Base-by-base conservation (phyloP, 495 filamentous ascomycete species). In the Neurospora tetrasperma region DNA sequence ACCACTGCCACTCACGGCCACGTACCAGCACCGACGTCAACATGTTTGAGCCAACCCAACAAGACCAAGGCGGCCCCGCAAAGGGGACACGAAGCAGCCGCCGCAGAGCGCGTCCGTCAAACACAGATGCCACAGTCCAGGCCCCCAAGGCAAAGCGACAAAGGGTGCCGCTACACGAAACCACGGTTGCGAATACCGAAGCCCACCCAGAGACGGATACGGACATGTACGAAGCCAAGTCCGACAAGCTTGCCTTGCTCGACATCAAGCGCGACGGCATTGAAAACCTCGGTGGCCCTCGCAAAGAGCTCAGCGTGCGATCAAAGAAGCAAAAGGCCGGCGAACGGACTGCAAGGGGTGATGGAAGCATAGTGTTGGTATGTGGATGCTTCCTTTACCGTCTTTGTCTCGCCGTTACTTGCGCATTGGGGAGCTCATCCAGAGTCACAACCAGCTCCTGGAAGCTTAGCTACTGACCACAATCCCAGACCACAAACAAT, bases 401-500 rank as follows among this genome's bases (percentile, higher is more conserved):
- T 18, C 73, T 66, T 73, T 70, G 12, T 68, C 38, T 62, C 10
- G 41, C 54, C 54, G 54, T 35, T 27, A 38, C 23, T 66, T 66
- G 14, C 54, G 54, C 54, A 66, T 16, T 66, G 27, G 54, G 27
- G 14, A 66, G 27, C 48, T 70, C 14, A 23, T 39, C 11, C 12
- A 42, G 20, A 59, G 48, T 27, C 44, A 41, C 48, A 35, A 14
- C 20, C 70, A 59, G 59, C 31, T 38, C 27, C 20, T 39, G 71
- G 70, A 35, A 71, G 70, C 42, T 46, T 42, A 27, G 42, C 39
- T 71, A 69, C 77, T 82, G 62, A 79, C 78, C 74, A 54, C 59
- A 74, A 71, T 71, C 31, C 12, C 71, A 97, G 94, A 94, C 94
- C 20, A 91, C 90, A 79, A 98, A 93, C 76, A 90, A 92, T 78